These are phyloP conservation scores for Diaporthe longicolla DNA, from an alignment of 2,329 filamentous ascomycete species.

Conservation along the genomic window DNA sequence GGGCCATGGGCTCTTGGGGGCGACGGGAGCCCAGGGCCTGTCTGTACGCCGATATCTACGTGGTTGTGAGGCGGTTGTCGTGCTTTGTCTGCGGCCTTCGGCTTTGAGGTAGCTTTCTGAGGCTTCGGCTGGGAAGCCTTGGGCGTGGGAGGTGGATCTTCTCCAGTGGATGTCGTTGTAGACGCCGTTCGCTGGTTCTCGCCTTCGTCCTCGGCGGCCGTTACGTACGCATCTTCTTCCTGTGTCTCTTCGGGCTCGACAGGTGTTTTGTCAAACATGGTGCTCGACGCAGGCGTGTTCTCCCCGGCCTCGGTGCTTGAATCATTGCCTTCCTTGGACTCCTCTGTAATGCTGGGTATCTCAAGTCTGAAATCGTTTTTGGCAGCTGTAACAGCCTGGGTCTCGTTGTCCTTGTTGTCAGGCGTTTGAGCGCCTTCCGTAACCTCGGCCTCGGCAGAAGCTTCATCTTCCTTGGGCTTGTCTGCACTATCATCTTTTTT, in stretches of 20 bases:
- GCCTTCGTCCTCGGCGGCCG: conserved; percentile 25
- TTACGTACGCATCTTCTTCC: conserved; percentile 36
- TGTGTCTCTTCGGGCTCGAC: conserved; percentile 36
- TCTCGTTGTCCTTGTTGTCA: conserved; percentile 52
- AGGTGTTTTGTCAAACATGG: neutral
- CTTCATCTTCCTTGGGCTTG: neutral
- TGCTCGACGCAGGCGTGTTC: conserved; percentile 43
- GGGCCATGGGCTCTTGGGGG: conserved; percentile 1
- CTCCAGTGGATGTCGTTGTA: neutral
- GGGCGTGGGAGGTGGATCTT: conserved; percentile 16
- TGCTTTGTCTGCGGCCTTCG: conserved; percentile 8
- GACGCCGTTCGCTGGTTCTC: conserved; percentile 23
- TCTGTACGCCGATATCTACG: conserved; percentile 41
- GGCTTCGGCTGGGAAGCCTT: conserved; percentile 10
- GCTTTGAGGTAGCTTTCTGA: neutral
- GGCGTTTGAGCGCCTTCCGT: conserved; percentile 35
- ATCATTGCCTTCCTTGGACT: conserved; percentile 1
- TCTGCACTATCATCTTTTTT: conserved; percentile 44
- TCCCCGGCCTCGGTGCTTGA: conserved; percentile 42
- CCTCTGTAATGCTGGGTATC: conserved; percentile 42
- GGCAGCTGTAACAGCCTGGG: neutral
- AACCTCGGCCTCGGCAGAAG: conserved; percentile 24
- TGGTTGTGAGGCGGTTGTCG: neutral
- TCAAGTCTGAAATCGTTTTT: conserved; percentile 56
- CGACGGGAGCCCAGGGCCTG: conserved; percentile 23